Percentiles rank a stretch among this genome's conserved stretches.
Conservation (phyloP, 768 basidiomycete genomes). For the Boletus rubroflammeus region DNA sequence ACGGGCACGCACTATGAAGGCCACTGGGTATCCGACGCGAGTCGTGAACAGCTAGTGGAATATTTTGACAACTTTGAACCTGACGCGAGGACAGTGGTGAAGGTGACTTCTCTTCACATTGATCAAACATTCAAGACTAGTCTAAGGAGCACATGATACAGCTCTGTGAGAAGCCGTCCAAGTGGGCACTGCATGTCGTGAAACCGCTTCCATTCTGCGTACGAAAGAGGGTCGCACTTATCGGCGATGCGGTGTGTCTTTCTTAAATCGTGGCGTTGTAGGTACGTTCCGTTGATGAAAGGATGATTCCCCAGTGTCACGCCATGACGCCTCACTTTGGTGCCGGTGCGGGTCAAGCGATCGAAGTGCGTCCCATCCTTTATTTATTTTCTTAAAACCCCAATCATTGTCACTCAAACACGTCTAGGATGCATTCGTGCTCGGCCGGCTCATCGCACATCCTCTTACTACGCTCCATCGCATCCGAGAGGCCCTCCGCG, state of each 20-base stretch:
- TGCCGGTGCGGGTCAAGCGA: constrained; percentile 25
- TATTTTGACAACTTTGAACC: constrained; percentile 36
- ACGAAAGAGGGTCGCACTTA: constrained; percentile 39
- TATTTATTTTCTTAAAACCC: too few relatives aligned
- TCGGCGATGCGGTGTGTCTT: constrained; percentile 46
- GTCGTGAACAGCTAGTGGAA: constrained; percentile 30
- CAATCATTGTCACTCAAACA: not conserved
- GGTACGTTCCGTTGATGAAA: not conserved
- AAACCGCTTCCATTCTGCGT: too few relatives aligned
- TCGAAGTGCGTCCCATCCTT: constrained; percentile 12
- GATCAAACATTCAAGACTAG: not conserved
- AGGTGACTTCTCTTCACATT: constrained; percentile 14
- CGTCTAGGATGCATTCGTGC: constrained; percentile 13
- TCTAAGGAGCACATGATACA: constrained; percentile 2
- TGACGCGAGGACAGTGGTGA: constrained; percentile 27
- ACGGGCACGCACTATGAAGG: constrained; percentile 32
- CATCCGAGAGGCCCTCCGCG: constrained; percentile 1
- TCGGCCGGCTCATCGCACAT: not conserved
- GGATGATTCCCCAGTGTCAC: constrained; percentile 10
- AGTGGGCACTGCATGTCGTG: constrained; percentile 47
- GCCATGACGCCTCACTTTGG: constrained; percentile 24
- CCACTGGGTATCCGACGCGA: constrained; percentile 27
- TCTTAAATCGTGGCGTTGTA: not conserved
- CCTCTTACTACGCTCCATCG: constrained; percentile 4
- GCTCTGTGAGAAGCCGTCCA: constrained; percentile 36